Evolutionary conservation across 2,329 filamentous ascomycete genomes (phyloP).

Genomic region (Fragosphaeria purpurea): DNA sequence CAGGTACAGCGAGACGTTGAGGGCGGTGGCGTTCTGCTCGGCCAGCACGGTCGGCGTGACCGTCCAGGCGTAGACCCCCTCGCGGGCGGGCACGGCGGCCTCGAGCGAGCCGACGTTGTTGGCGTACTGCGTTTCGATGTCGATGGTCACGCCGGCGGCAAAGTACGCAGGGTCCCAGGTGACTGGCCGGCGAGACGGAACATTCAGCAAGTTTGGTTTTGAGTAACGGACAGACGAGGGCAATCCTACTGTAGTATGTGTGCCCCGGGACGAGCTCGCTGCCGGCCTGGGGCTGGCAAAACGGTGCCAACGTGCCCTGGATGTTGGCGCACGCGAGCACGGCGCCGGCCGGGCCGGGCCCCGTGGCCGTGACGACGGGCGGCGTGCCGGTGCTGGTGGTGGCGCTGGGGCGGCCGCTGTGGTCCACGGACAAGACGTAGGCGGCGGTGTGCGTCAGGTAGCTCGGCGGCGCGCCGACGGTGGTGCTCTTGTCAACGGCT

Average conservation of each 20-base stretch:
- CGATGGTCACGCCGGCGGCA: constrained; percentile 11
- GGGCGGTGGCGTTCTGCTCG: constrained; percentile 1
- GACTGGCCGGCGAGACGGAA: constrained; percentile 14
- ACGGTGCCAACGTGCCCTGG: constrained; percentile 18
- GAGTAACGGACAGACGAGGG: not conserved
- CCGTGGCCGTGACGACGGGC: constrained; percentile 22
- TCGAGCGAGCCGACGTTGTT: constrained; percentile 12
- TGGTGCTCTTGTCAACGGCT: constrained; percentile 16
- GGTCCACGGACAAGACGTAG: constrained; percentile 19
- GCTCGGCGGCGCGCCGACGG: constrained; percentile 20
- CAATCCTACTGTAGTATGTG: constrained; percentile 24
- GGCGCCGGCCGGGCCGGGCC: constrained; percentile 15
- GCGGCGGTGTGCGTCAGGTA: constrained; percentile 19
- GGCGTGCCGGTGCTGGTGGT: constrained; percentile 22
- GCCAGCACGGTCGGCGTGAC: constrained; percentile 15
- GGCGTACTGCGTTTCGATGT: constrained; percentile 13
- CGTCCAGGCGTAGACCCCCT: constrained; percentile 21
- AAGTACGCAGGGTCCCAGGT: constrained; percentile 23
- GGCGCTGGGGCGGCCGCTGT: constrained; percentile 12
- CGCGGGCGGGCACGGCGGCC: constrained; percentile 13
- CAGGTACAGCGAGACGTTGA: constrained; percentile 15
- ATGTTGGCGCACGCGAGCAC: constrained; percentile 22
- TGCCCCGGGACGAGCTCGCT: constrained; percentile 19
- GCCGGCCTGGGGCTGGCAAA: constrained; percentile 23
- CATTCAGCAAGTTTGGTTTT: too few relatives aligned